A percentile compares a stretch with the other conserved stretches of the same genome.
Evolutionary conservation across 805 yeast genomes (phyloP).

Genomic region (Wickerhamiella shivajii): DNA sequence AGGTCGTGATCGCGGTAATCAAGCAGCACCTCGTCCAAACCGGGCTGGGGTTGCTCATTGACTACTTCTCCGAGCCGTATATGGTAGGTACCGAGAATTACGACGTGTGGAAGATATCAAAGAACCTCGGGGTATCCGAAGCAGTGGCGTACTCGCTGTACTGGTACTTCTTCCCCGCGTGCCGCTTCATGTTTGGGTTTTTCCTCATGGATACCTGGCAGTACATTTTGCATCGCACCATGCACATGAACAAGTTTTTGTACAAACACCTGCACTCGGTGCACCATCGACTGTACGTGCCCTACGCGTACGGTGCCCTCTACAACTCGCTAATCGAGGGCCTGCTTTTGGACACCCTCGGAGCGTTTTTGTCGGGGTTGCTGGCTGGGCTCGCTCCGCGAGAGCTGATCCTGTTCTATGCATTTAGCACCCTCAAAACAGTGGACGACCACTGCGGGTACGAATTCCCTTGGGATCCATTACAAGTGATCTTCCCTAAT

Average conservation of each 20-base stretch:
- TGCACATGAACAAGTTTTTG: conserved; percentile 69
- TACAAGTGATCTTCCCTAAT: conserved; percentile 85
- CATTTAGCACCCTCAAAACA: conserved; percentile 88
- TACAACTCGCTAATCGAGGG: conserved; percentile 94
- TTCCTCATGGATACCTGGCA: conserved; percentile 89
- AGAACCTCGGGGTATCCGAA: conserved; percentile 21
- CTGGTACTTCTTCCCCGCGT: conserved; percentile 45
- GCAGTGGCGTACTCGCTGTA: conserved; percentile 37
- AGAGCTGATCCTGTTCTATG: conserved; percentile 58
- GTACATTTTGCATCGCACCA: conserved; percentile 70
- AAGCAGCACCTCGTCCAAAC: conserved; percentile 79
- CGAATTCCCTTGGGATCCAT: conserved; percentile 77
- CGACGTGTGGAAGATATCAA: conserved; percentile 33
- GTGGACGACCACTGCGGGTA: conserved; percentile 99
- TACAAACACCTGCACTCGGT: conserved; percentile 82
- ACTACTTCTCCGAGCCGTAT: conserved; percentile 36
- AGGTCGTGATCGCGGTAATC: conserved; percentile 69
- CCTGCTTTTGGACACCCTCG: conserved; percentile 75
- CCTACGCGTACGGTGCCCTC: conserved; percentile 92
- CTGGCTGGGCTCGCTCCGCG: conserved; percentile 53
- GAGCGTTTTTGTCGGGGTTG: conserved; percentile 73
- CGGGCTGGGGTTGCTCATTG: conserved; percentile 44
- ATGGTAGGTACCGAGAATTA: conserved; percentile 37
- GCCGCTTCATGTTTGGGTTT: conserved; percentile 50
- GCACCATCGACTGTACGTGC: conserved; percentile 88